Percentiles rank a stretch among this genome's conserved stretches.
phyloP scores from a whole-genome alignment of 495 filamentous ascomycete species.

The Xylaria bambusicola region DNA sequence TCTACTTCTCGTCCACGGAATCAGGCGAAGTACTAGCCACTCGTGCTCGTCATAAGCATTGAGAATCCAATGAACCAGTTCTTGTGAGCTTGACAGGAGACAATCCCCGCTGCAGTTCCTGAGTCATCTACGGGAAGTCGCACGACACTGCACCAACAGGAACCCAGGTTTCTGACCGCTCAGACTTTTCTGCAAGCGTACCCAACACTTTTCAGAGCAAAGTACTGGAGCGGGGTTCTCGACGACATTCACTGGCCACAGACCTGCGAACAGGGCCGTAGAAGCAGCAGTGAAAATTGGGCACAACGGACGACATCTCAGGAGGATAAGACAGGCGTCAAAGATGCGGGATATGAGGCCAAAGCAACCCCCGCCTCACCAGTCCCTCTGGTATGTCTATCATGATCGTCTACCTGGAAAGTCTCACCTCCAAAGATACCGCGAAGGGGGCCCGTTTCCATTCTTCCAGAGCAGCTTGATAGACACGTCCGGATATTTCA shows the following conservation, averaged over 20 bases:
- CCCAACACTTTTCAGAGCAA: slow-evolving; percentile 27
- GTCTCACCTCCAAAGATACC: slow-evolving; percentile 25
- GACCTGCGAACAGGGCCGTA: slow-evolving; percentile 21
- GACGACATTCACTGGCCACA: slow-evolving; percentile 26
- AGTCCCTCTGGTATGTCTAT: slow-evolving; percentile 21
- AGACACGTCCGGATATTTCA: slow-evolving; percentile 10
- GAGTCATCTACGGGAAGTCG: slow-evolving; percentile 37
- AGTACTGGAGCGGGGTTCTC: slow-evolving; percentile 25
- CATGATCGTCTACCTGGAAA: slow-evolving; percentile 21
- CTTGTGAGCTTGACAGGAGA: slow-evolving; percentile 16
- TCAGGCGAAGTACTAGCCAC: slow-evolving; percentile 4
- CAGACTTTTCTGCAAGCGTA: slow-evolving; percentile 34
- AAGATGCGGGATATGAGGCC: slow-evolving; percentile 32
- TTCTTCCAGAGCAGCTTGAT: slow-evolving; percentile 13
- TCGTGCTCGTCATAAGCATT: slow-evolving; percentile 4
- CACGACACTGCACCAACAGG: slow-evolving; percentile 37
- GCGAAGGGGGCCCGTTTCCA: slow-evolving; percentile 13
- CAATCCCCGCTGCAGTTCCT: slow-evolving; percentile 30
- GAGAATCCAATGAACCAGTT: slow-evolving; percentile 8
- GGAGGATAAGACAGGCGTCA: slow-evolving; percentile 26
- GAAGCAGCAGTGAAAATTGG: slow-evolving; percentile 33
- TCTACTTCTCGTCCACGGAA: not conserved
- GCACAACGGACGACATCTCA: slow-evolving; percentile 11
- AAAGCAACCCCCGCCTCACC: slow-evolving; percentile 24
- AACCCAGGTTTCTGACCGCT: slow-evolving; percentile 34